Base-by-base conservation (phyloP, 2,329 filamentous ascomycete genomes). In the Pseudocercospora musae region DNA sequence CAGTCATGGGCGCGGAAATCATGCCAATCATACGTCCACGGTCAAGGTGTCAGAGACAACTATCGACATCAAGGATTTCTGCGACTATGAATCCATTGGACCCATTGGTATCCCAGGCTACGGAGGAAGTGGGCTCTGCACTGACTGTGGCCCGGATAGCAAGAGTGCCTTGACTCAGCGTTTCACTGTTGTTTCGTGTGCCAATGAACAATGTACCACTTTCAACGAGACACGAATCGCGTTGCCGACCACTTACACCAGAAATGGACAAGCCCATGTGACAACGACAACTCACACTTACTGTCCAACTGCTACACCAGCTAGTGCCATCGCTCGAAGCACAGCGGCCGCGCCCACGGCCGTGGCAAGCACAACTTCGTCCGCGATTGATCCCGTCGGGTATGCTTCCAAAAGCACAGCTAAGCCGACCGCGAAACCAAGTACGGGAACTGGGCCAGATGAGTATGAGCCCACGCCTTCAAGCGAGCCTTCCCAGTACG, bases 171-270 rank as follows among this genome's bases (percentile, higher is more conserved):
- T 48, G 37, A 58, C 56, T 4, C 56, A 58, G 27, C 13, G 23
- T 1, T 33, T 49, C 27, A 58, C 56, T 4, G 56, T 58, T 1
- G 42, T 58, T 20, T 58, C 56, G 5, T 58, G 56, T 37, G 18
- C 37, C 8, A 27, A 58, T 31, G n/a, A 11, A 9, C 21, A 27
- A 4, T 58, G 56, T 37, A 49, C 42, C 10, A 58, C 56, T 10
- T 58, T 58, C 42, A 46, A 46, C 42, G 56, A 58, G 42, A 58
- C 56, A 9, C 33, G 56, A 23, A 49, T 58, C 9, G 20, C 56
- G 13, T 49, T 42, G n/a, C 56, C 37, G 27, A 49, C 23, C 10
- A 50, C 48, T 50, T 50, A 50, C 42, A 31, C 23, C 3, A 15
- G 18, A 9, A 27, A 49, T 20, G 56, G 56, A 15, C 18, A 13